A percentile compares a stretch with the other conserved stretches of the same genome.
Conservation (phyloP, 306 rosid species). For the Lablab purpureus region DNA sequence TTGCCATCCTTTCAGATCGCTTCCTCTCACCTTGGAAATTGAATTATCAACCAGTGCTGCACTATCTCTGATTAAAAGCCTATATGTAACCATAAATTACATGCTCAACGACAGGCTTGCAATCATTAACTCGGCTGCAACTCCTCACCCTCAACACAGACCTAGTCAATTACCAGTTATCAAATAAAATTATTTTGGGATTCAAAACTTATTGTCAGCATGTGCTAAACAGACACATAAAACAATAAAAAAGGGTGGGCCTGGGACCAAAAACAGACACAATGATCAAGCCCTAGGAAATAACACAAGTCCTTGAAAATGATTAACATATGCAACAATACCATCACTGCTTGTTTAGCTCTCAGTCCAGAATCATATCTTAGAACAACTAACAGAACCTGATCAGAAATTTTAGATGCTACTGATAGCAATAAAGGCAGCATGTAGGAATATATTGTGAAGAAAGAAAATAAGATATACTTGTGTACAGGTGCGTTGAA, state of each 20-base stretch:
- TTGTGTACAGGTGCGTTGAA: constrained; percentile 58
- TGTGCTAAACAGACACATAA: neutral
- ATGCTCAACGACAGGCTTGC: constrained; percentile 27
- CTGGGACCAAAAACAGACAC: neutral
- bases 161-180: neutral
- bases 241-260: neutral
- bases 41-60: constrained; percentile 41
- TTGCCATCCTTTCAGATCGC: constrained; percentile 51
- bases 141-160: neutral
- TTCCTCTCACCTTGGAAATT: constrained; percentile 35
- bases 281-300: constrained; percentile 13
- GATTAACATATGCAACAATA: neutral
- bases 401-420: constrained; percentile 21
- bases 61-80: constrained; percentile 79
- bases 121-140: neutral
- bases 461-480: constrained; percentile 51
- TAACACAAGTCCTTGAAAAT: neutral
- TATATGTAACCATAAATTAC: constrained; percentile 39
- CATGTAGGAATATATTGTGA: neutral
- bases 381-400: neutral
- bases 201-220: neutral
- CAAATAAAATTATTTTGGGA: neutral
- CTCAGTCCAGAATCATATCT: constrained; percentile 2
- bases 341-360: neutral
- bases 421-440: constrained; percentile 25